Base-by-base conservation (phyloP, 2,329 filamentous ascomycete genomes). In the Colletotrichum tabaci region DNA sequence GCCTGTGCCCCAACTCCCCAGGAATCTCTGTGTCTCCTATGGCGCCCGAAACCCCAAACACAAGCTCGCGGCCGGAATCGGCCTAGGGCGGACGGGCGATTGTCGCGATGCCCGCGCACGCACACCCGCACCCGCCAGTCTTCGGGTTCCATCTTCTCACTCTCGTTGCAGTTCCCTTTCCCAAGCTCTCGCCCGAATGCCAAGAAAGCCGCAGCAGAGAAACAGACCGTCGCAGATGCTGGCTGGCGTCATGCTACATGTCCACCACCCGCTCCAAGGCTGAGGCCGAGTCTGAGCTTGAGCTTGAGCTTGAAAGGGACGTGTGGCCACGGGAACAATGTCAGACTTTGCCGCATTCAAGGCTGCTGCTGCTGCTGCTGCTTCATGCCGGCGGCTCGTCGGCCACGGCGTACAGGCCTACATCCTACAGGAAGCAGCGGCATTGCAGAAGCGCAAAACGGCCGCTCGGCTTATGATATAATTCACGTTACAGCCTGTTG, bases 231-330 rank as follows among this genome's bases (percentile, higher is more conserved):
- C 61, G 61, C 67, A 60, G 61, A 44, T 40, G 42, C 53, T 58
- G 57, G 50, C 26, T 68, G 64, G 52, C 44, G 52, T 68, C 64
- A 68, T 67, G 52, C 21, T 63, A 57, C 52, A 63, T 67, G 21
- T 35, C 42, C 55, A 49, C 21, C 23, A 35, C 30, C 8, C 30
- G 30, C 44, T 38, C 44, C 42, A 47, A 49, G 57, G 44, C 57
- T 61, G 57, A 47, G 44, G n/a, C 16, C 6, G 4, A 57, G 35
- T 18, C 53, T 40, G 57, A 61, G 23, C 57, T 46, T 42, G 57
- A 56, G 53, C 53, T 56, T 56, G 53, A 46, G 52, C 52, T 56
- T 40, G 52, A 56, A 30, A 35, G 30, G 52, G 38, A 55, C 52
- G 26, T 15, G 35, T 18, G 53, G 35, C 53, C 53, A 40, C 35